Conservation (phyloP, 2,329 filamentous ascomycete species). For the Phoma sp. region DNA sequence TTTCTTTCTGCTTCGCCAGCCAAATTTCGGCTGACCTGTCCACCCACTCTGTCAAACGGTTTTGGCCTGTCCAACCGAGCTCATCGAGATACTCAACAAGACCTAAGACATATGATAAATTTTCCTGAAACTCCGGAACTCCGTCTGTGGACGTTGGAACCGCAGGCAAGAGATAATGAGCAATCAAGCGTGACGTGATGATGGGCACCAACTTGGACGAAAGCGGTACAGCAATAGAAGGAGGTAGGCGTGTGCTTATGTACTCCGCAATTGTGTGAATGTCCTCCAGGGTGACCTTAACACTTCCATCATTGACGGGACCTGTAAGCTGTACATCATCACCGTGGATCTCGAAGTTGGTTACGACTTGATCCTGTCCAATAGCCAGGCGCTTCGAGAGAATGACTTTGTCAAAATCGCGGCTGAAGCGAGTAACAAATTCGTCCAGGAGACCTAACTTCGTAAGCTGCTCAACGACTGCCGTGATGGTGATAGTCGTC, state of each 20-base stretch:
- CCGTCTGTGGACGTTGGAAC: conserved; percentile 77
- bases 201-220: conserved; percentile 73
- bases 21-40: conserved; percentile 80
- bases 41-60: conserved; percentile 78
- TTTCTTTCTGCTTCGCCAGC: conserved; percentile 83
- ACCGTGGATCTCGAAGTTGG: conserved; percentile 41
- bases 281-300: conserved; percentile 40
- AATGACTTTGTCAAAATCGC: conserved; percentile 66
- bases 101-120: conserved; percentile 67
- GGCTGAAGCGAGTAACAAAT: conserved; percentile 66
- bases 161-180: conserved; percentile 74
- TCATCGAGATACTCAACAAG: conserved; percentile 70
- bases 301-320: conserved; percentile 33
- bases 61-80: conserved; percentile 66
- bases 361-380: conserved; percentile 44
- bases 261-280: conserved; percentile 55
- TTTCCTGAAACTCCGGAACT: conserved; percentile 73
- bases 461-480: conserved; percentile 44
- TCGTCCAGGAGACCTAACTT: conserved; percentile 53
- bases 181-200: conserved; percentile 71
- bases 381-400: conserved; percentile 63
- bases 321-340: conserved; percentile 44
- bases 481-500: conserved; percentile 38
- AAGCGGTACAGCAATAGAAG: conserved; percentile 59
- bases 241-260: conserved; percentile 58